Evolutionary conservation across 352 stramenopile genomes (phyloP).

Genomic region (Phytopythium chamaehyphon): DNA sequence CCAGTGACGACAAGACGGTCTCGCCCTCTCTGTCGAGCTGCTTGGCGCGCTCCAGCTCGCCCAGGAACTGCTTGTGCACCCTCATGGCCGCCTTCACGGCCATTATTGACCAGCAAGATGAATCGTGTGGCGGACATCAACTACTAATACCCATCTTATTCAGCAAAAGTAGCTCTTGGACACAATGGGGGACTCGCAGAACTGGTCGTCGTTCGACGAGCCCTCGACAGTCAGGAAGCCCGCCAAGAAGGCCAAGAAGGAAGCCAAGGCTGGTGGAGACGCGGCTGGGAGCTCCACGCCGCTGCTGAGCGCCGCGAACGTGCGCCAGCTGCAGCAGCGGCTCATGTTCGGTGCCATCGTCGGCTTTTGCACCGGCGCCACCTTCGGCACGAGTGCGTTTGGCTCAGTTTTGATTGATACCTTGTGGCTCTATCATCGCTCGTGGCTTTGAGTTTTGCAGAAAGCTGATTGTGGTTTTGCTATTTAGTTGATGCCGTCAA

Average conservation of each 20-base stretch:
- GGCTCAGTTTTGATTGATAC: too few species aligned
- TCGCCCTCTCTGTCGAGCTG: constrained; percentile 55
- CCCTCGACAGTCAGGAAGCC: constrained; percentile 9
- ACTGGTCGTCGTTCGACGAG: constrained; percentile 80
- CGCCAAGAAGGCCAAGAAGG: constrained; percentile 8
- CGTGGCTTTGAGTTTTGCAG: too few species aligned
- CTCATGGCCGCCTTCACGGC: too few species aligned
- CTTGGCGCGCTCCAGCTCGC: constrained; percentile 39
- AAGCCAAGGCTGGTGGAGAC: background rate
- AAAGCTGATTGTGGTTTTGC: background rate
- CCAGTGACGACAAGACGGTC: constrained; percentile 63
- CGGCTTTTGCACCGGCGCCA: constrained; percentile 72
- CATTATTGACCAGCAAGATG: too few species aligned
- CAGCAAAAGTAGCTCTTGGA: too few species aligned
- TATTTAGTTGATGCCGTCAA: constrained; percentile 57
- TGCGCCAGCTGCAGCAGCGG: constrained; percentile 59
- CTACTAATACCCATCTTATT: too few species aligned
- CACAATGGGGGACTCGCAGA: constrained; percentile 70
- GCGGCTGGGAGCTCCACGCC: constrained; percentile 6
- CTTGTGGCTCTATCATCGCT: too few species aligned
- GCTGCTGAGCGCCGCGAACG: constrained; percentile 27
- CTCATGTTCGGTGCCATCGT: constrained; percentile 77
- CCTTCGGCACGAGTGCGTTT: constrained; percentile 66
- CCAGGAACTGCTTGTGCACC: constrained; percentile 12
- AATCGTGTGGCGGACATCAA: too few species aligned